Evolutionary conservation across 805 yeast species (phyloP), one percentile per base, ranked within the genome.

Genomic region (Sungouiozyma ichnusensis): DNA sequence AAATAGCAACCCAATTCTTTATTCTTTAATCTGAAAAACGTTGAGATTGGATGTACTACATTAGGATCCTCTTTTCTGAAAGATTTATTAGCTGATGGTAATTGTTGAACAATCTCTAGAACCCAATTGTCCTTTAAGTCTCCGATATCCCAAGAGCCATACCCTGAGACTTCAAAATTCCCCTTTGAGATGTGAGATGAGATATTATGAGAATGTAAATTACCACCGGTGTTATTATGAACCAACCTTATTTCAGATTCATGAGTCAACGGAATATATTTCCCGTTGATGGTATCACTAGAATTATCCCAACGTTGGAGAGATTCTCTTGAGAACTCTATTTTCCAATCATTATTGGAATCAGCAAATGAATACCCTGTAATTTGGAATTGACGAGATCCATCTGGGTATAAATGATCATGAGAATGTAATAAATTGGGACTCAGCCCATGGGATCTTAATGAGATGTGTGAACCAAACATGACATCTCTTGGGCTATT

Each of bases 301-400:
- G 47, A 59, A 24, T 63, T 53, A 50, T 66, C 68, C 45, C 60
- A 61, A 35, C 53, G 47, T 3, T 53, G 48, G 35, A 56, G 55
- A 17, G 67, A 65, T 53, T 71, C 38, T 16, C 37, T 36, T 31
- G 75, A 60, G 52, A 69, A 68, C 48, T 81, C 78, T 52, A 84
- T 68, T 29, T 66, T 57, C 76, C 86, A 81, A 36, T 78, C 75
- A 57, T 84, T 84, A 58, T 84, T 85, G 33, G 67, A 64, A 60
- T 84, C 94, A 52, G 81, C 78, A 58, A 73, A 81, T 2, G 84
- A 78, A 58, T 84, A 84, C 0, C 88, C 82, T 16, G 94, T 84
- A 19, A 84, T 66, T 61, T 84, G 94, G 51, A 79, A 83, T 61
- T 84, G 92, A 36, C 68, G 66, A 2, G 88, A 80, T 2, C 94